phyloP scores from a whole-genome alignment of 345 rosid species.

The Euclidium syriacum region DNA sequence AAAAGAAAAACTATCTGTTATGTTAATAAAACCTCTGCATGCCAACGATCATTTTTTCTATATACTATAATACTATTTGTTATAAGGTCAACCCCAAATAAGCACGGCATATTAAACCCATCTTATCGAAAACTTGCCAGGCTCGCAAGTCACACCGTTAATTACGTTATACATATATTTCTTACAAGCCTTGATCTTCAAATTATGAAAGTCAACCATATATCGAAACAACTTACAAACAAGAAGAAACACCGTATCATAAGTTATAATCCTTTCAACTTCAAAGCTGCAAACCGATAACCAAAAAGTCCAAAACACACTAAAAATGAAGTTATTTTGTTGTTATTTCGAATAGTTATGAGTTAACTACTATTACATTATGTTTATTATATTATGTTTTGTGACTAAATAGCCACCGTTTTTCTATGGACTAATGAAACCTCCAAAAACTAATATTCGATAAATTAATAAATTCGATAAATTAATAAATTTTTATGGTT shows the following conservation, averaged over 20 bases:
- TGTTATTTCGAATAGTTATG: no score
- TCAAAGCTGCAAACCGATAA: neutral
- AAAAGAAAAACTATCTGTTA: no score
- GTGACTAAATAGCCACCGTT: no score
- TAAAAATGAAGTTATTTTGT: no score
- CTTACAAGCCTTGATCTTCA: neutral
- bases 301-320: no score
- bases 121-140: constrained; percentile 5
- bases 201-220: constrained; percentile 14
- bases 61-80: neutral
- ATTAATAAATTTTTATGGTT: no score
- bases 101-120: neutral
- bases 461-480: no score
- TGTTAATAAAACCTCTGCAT: neutral
- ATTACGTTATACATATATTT: neutral
- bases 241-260: neutral
- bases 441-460: no score
- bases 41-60: neutral
- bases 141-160: constrained; percentile 10
- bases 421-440: no score
- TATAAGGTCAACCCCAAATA: constrained; percentile 7
- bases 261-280: neutral
- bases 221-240: neutral
- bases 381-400: no score
- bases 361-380: no score